Evolutionary conservation across 2,329 filamentous ascomycete species (phyloP), one percentile per base, ranked within the genome.

Genomic region (Furcasterigmium furcatum): DNA sequence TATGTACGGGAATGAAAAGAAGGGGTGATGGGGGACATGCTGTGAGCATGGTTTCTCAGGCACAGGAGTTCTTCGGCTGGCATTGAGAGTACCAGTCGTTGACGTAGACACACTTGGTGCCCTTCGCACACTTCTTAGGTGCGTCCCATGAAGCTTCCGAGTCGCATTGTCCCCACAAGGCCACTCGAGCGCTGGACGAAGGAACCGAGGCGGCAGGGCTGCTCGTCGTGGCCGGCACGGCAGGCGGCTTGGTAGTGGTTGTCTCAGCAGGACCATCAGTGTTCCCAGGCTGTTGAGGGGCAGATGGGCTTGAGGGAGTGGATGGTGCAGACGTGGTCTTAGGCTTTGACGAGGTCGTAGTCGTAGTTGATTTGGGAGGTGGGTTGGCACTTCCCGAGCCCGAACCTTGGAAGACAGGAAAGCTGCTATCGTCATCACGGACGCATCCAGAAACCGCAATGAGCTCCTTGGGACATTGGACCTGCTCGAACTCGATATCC

Each of bases 401-500:
- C 8, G 19, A 16, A 13, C 18, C 29, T 25, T 41, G 41, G 18
- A 40, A 51, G 8, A 43, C 20, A 13, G 52, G 46, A 21, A 48
- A 54, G 22, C 40, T 47, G 18, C 21, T 18, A 27, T 54, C 52
- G 25, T 53, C 61, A 12, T 56, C 25, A 43, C 62, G 58, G 38
- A 46, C 52, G 49, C 67, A 70, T 39, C 64, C 65, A 12, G 60
- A 63, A 41, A 66, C 60, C 42, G 61, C 59, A 22, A 65, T 72
- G 46, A 82, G 54, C 30, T 63, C 71, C 36, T 68, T 61, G 9
- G 77, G 78, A 59, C 78, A 82, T 51, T 71, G 66, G 9, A 84
- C 77, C 61, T 77, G 69, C 60, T 70, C 64, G 60, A 78, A 83
- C 43, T 62, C 66, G 45, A 82, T 72, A 27, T 54, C 56, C 5